Conservation (phyloP, 352 stramenopile genomes). For the Phytophthora chlamydospora region DNA sequence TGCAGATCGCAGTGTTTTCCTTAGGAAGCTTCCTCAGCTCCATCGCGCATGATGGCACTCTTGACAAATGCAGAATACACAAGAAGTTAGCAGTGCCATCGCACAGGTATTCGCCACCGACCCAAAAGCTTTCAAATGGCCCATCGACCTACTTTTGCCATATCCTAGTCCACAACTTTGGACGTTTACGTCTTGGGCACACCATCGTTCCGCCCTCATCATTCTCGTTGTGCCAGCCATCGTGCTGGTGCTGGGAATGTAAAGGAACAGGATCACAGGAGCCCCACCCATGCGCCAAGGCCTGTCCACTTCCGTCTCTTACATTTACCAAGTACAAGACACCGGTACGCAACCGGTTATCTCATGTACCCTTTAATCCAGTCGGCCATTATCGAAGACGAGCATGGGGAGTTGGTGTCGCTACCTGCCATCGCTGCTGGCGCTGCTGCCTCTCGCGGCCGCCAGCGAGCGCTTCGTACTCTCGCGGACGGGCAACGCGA, state of each 20-base stretch:
- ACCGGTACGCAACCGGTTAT: conserved; percentile 11
- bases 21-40: conserved; percentile 21
- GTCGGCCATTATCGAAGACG: conserved; percentile 9
- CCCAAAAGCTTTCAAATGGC: too few relatives aligned
- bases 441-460: not conserved
- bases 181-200: too few relatives aligned
- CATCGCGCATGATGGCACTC: conserved; percentile 10
- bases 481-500: conserved; percentile 22
- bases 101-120: too few relatives aligned
- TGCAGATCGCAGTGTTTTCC: conserved; percentile 31
- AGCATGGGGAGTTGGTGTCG: conserved; percentile 13
- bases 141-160: too few relatives aligned
- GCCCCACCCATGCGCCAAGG: not conserved
- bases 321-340: conserved; percentile 20
- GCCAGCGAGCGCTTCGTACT: conserved; percentile 39
- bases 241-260: conserved; percentile 16
- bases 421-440: conserved; percentile 16
- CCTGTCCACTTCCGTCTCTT: conserved; percentile 20
- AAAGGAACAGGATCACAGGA: conserved; percentile 24
- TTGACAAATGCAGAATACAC: not conserved
- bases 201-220: conserved; percentile 24
- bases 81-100: not conserved
- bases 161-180: too few relatives aligned
- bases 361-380: conserved; percentile 7
- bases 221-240: conserved; percentile 25